These are phyloP conservation scores for Adansonia madagascariensis DNA, from an alignment of 441 rosid genomes.

Conservation along the genomic window DNA sequence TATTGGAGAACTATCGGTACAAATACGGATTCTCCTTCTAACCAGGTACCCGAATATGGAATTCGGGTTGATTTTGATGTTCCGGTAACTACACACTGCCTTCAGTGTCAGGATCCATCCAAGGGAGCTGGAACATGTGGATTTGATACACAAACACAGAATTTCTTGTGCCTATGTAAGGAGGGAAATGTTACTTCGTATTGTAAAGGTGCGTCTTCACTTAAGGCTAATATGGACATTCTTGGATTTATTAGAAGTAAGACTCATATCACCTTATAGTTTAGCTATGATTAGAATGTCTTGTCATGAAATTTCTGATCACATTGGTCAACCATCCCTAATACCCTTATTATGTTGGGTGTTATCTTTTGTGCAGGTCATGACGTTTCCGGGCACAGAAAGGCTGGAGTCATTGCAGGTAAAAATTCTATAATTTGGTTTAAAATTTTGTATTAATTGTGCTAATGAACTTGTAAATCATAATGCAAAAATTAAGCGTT, in stretches of 20 bases:
- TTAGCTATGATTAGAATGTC: neutral
- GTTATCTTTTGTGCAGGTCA: slow-evolving; percentile 41
- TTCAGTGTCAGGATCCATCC: slow-evolving; percentile 79
- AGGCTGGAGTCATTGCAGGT: slow-evolving; percentile 65
- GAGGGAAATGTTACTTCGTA: slow-evolving; percentile 65
- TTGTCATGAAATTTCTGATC: neutral
- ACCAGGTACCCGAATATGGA: slow-evolving; percentile 85
- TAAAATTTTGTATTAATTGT: neutral
- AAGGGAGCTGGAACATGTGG: slow-evolving; percentile 87
- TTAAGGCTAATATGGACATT: neutral
- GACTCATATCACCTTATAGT: neutral
- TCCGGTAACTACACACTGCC: slow-evolving; percentile 77
- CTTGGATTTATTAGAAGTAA: neutral
- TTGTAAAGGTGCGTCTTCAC: slow-evolving; percentile 58
- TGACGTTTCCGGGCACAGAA: slow-evolving; percentile 42
- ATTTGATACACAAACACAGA: slow-evolving; percentile 57
- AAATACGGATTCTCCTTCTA: slow-evolving; percentile 43
- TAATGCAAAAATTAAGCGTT: neutral
- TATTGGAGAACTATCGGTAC: slow-evolving; percentile 71
- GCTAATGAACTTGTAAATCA: neutral
- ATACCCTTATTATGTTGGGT: too few relatives aligned
- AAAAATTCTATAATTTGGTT: neutral
- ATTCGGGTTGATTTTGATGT: slow-evolving; percentile 79
- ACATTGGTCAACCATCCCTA: too few relatives aligned
- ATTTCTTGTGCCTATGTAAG: slow-evolving; percentile 67